Percentiles rank a stretch among this genome's conserved stretches.
These are phyloP conservation scores for Yarrowia alimentaria DNA, from an alignment of 805 yeast species.

Conservation along the genomic window DNA sequence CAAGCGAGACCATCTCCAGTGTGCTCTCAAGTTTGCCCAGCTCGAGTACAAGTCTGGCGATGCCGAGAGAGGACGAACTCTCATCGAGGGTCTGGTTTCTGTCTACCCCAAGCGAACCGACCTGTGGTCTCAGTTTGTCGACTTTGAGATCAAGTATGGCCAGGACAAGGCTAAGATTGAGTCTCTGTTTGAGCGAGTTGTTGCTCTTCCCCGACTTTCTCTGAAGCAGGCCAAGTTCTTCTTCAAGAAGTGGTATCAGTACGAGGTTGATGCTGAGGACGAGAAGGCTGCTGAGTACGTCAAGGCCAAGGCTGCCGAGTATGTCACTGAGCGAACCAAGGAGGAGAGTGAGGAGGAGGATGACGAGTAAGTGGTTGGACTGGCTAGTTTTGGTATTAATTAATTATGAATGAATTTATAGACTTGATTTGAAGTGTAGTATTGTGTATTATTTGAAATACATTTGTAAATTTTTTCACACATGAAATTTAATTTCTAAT, in stretches of 20 bases:
- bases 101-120: conserved; percentile 92
- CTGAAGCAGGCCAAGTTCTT: conserved; percentile 92
- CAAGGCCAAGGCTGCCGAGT: conserved; percentile 86
- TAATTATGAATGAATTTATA: conserved; percentile 19
- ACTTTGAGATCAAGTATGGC: conserved; percentile 76
- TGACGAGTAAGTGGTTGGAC: conserved; percentile 11
- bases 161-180: conserved; percentile 63
- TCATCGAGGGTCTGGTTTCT: conserved; percentile 86
- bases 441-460: too few relatives aligned
- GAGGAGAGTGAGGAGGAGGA: conserved; percentile 26
- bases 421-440: too few relatives aligned
- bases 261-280: conserved; percentile 69
- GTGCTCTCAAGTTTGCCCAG: conserved; percentile 84
- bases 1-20: conserved; percentile 59
- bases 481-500: too few relatives aligned
- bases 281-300: conserved; percentile 74
- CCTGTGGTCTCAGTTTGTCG: conserved; percentile 92
- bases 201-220: conserved; percentile 59
- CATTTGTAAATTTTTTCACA: too few relatives aligned
- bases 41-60: conserved; percentile 80
- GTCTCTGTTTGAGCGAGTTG: conserved; percentile 77
- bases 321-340: conserved; percentile 42
- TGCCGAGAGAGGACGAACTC: conserved; percentile 88
- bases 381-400: conserved; percentile 20
- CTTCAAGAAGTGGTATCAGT: conserved; percentile 86